Evolutionary conservation across 805 yeast genomes (phyloP).

Genomic region (Wickerhamomyces bovis): DNA sequence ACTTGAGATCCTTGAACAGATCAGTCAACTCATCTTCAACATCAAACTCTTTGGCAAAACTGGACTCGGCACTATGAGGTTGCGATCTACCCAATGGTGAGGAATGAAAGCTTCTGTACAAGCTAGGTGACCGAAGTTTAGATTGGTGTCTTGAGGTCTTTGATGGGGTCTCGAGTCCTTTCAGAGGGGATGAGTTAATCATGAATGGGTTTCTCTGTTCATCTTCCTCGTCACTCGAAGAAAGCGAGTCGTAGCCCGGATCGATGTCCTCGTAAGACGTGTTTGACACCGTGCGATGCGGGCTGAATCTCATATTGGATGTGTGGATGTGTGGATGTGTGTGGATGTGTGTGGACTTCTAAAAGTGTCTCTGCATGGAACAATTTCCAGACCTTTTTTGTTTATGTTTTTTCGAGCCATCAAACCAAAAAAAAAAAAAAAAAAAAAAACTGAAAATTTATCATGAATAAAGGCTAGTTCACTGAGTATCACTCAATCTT

Average conservation of each 20-base stretch:
- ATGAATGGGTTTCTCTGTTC: background rate
- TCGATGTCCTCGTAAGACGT: background rate
- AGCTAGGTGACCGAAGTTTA: background rate
- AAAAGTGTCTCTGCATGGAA: background rate
- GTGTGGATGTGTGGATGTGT: background rate
- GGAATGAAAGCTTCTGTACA: background rate
- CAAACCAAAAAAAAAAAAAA: background rate
- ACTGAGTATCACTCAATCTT: background rate
- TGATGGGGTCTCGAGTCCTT: background rate
- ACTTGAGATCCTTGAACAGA: background rate
- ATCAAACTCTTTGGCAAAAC: background rate
- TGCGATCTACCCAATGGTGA: background rate
- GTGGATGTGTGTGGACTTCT: too few species aligned
- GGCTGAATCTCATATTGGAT: background rate
- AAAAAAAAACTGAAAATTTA: background rate
- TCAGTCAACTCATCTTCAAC: conserved; percentile 1
- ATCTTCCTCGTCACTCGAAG: background rate
- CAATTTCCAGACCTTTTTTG: background rate
- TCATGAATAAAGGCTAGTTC: background rate
- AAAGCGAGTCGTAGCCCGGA: background rate
- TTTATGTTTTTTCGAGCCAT: background rate
- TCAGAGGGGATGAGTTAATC: background rate
- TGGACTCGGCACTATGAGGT: background rate
- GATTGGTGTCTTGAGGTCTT: background rate
- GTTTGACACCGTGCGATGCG: background rate